Conservation (phyloP, 257 asterid genomes). For the Salvia rosmarinus region DNA sequence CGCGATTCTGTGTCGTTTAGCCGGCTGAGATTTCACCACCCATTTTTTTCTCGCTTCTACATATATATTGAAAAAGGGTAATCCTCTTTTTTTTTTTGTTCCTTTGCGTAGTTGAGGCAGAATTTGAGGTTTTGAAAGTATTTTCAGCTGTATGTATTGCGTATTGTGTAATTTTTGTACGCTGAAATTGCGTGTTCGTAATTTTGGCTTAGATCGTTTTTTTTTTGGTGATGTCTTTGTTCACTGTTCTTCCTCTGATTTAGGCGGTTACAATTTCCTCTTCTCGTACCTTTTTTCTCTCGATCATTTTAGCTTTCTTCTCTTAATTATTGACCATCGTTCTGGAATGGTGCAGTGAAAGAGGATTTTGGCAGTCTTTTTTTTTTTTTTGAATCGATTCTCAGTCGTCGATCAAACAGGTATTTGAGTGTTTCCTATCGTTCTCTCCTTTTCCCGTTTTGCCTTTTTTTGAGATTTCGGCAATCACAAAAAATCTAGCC, state of each 20-base stretch:
- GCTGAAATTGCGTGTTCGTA: constrained; percentile 14
- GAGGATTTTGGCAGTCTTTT: constrained; percentile 33
- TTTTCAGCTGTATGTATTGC: constrained; percentile 32
- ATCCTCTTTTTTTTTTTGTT: not conserved
- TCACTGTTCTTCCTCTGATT: constrained; percentile 21
- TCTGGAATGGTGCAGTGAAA: constrained; percentile 33
- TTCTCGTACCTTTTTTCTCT: not conserved
- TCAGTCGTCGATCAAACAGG: constrained; percentile 38
- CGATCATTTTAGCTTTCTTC: not conserved
- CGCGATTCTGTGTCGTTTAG: constrained; percentile 43
- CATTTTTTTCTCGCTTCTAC: constrained; percentile 9
- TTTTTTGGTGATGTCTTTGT: not conserved
- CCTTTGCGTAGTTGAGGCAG: constrained; percentile 23
- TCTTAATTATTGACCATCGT: constrained; percentile 27
- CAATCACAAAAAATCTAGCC: not conserved
- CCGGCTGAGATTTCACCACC: constrained; percentile 43
- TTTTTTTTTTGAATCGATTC: constrained; percentile 31
- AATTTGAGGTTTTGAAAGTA: constrained; percentile 26
- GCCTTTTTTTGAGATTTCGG: not conserved
- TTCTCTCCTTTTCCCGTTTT: constrained; percentile 4
- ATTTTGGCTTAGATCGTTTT: constrained; percentile 28
- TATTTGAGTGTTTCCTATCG: constrained; percentile 21
- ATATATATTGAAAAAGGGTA: not conserved
- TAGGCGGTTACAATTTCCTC: constrained; percentile 26
- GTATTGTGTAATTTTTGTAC: not conserved